Evolutionary conservation across 1,139 yeast species (phyloP), one percentile per base, ranked within the genome.

Genomic region (Pichia sp.): DNA sequence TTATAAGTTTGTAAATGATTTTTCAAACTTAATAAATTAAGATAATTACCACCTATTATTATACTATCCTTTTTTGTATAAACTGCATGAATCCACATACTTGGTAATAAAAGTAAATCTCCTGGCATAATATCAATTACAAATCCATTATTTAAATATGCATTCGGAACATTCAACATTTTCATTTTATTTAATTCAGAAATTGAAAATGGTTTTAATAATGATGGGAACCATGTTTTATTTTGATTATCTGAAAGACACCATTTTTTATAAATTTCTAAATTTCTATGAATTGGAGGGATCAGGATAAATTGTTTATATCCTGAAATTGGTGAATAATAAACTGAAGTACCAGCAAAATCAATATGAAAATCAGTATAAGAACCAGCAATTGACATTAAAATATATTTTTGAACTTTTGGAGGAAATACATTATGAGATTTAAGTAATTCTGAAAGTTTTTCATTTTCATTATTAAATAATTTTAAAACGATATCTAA

Each of bases 61-160:
- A 87, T 64, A 0, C 94, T 77, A 55, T 88, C 95, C 16, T 66
- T 65, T 0, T 95, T 93, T 0, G 96, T 87, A 54, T 78, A 78
- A 0, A 88, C 96, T 0, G 93, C 81, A 61, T 88, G 96, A 39
- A 88, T 87, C 94, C 95, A 88, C 0, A 96, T 96, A 39, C 94
- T 78, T 2, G 96, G 96, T 14, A 88, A 81, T 14, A 87, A 68
- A 60, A 88, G 71, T 21, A 87, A 70, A 57, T 88, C 96, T 0
- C 95, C 95, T 1, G 75, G 69, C 0, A 56, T 50, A 20, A 88
- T 62, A 11, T 76, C 74, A n/a, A 84, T 80, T 42, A 78, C 76
- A 42, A 83, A 68, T 4, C 95, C 89, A 20, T 65, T 63, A 6
- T 55, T 46, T 1, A 74, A 66, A 16, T 59, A 58, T 5, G 54